Evolutionary conservation across 257 asterid species (phyloP), one percentile per base, ranked within the genome.

Genomic region (Lycium ferocissimum): DNA sequence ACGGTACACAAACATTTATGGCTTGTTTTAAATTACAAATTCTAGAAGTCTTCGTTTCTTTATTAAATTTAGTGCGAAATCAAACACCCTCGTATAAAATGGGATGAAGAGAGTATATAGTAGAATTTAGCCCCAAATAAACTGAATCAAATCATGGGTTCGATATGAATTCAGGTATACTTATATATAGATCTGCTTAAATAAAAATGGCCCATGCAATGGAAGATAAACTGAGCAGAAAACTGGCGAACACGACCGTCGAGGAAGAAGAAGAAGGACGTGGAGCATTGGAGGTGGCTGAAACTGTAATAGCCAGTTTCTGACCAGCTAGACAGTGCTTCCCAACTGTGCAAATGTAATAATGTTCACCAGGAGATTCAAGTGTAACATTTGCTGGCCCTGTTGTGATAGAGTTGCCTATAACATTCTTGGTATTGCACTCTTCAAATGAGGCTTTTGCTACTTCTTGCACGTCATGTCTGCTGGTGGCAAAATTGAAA

Each of bases 281-380:
- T 4, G 87, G 86, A 18, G 88, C 0, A 83, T 67, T 20, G 54
- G 49, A 4, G 59, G 37, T 11, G 79, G 8, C 56, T 4, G 69
- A 2, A 17, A 84, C 89, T 8, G 58, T 76, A 18, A 86, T 67
- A 33, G 85, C 71, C 40, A 86, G 81, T 83, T 79, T 83, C 82
- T 86, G 89, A 15, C 89, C 89, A 7, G 20, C 47, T 5, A 9
- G 12, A 82, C 89, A 87, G 9, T 84, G 87, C 12, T 81, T 47
- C 5, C 38, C 9, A 47, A 83, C 1, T 11, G 89, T 84, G 83
- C 87, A 87, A 45, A 84, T 87, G 83, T 63, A 87, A 81, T 79
- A 86, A 59, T 63, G 80, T 1, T 83, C 86, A 10, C 88, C 86
- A n/a, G 83, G 8, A 26, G 86, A 62, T 65, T 22, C 2, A 49